Conservation (phyloP, 495 filamentous ascomycete species). For the Letharia lupina region DNA sequence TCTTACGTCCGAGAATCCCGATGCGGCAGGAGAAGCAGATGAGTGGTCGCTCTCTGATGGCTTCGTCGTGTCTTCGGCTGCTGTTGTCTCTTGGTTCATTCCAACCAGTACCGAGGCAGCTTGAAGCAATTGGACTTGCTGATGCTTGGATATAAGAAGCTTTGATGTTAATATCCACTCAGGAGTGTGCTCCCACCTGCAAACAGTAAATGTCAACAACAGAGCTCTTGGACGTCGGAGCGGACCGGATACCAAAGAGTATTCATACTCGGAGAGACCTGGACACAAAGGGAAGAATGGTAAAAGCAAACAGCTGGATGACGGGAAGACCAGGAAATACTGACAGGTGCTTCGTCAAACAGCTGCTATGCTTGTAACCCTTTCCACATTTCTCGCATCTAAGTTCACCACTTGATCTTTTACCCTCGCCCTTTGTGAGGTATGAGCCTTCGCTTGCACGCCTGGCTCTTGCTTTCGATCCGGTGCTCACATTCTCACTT, state of each 20-base stretch:
- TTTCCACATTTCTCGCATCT: slow-evolving; percentile 98
- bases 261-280: neutral
- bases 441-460: slow-evolving; percentile 82
- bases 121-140: slow-evolving; percentile 96
- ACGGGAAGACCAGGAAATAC: slow-evolving; percentile 44
- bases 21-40: slow-evolving; percentile 69
- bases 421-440: slow-evolving; percentile 65
- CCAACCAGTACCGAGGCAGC: slow-evolving; percentile 88
- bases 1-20: slow-evolving; percentile 64
- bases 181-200: slow-evolving; percentile 97
- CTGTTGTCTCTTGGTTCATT: slow-evolving; percentile 67
- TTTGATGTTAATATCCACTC: slow-evolving; percentile 98
- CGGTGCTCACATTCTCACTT: slow-evolving; percentile 18
- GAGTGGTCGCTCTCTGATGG: slow-evolving; percentile 70
- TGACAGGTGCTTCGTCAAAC: slow-evolving; percentile 99
- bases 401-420: slow-evolving; percentile 70
- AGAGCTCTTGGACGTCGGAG: neutral
- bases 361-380: slow-evolving; percentile 99
- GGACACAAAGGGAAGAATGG: slow-evolving; percentile 3
- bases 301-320: slow-evolving; percentile 16
- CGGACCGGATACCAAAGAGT: neutral
- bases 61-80: slow-evolving; percentile 51
- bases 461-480: slow-evolving; percentile 61
- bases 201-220: slow-evolving; percentile 36
- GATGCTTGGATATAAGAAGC: slow-evolving; percentile 96